Conservation (phyloP, 2,329 filamentous ascomycete species). For the Phoma herbarum region DNA sequence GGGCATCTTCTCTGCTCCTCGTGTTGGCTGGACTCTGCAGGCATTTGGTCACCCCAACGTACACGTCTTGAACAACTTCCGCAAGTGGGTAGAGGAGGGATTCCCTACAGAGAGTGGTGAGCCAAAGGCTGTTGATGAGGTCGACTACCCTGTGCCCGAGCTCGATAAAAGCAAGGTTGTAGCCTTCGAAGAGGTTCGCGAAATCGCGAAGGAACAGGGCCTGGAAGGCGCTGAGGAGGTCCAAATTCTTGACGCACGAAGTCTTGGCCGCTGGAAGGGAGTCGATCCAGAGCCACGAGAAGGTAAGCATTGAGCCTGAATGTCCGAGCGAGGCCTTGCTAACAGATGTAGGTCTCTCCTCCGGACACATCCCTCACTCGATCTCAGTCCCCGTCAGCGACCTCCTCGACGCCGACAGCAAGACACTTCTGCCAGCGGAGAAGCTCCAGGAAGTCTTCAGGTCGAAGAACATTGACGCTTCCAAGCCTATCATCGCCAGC, state of each 20-base stretch:
- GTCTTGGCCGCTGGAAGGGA: conserved; percentile 81
- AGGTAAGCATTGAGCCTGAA: conserved; percentile 55
- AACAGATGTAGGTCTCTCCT: conserved; percentile 65
- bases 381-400: conserved; percentile 82
- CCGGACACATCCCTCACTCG: conserved; percentile 90
- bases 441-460: conserved; percentile 80
- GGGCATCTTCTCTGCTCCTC: conserved; percentile 92
- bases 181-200: conserved; percentile 82
- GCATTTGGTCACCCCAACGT: conserved; percentile 90
- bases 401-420: conserved; percentile 83
- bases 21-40: conserved; percentile 91
- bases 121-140: conserved; percentile 58
- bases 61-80: conserved; percentile 95
- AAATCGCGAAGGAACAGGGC: conserved; percentile 76
- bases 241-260: conserved; percentile 88
- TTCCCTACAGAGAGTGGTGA: conserved; percentile 82
- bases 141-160: conserved; percentile 55
- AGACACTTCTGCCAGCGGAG: conserved; percentile 76
- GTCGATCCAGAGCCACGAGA: conserved; percentile 85
- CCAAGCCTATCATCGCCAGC: conserved; percentile 82
- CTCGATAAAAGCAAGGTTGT: conserved; percentile 71
- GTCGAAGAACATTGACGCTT: conserved; percentile 79
- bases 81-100: conserved; percentile 86
- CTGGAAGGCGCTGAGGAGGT: conserved; percentile 85
- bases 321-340: neutral